These are phyloP conservation scores for Echria macrotheca DNA, from an alignment of 495 filamentous ascomycete species.

Conservation along the genomic window DNA sequence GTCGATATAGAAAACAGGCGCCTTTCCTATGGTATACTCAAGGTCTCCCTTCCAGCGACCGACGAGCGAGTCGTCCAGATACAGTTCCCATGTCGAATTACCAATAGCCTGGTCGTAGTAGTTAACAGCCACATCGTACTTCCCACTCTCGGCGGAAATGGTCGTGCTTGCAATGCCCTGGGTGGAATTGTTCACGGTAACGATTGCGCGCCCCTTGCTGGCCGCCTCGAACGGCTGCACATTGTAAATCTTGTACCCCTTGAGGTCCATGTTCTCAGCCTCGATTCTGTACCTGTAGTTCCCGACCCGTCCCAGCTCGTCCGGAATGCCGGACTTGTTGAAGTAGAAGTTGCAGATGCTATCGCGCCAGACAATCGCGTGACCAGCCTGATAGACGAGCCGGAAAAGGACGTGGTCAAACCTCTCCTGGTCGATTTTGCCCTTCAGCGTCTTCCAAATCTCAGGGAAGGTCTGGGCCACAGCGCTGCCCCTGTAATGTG, in stretches of 20 bases:
- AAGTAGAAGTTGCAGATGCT: slow-evolving; percentile 56
- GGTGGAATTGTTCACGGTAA: slow-evolving; percentile 37
- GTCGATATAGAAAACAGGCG: slow-evolving; percentile 51
- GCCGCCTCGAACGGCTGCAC: slow-evolving; percentile 54
- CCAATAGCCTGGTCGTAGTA: slow-evolving; percentile 60
- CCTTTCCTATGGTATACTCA: slow-evolving; percentile 53
- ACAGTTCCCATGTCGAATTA: slow-evolving; percentile 34
- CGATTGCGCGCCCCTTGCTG: slow-evolving; percentile 28
- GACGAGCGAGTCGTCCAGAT: slow-evolving; percentile 32
- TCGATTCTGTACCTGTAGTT: slow-evolving; percentile 59
- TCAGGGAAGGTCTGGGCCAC: slow-evolving; percentile 53
- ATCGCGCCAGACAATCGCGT: slow-evolving; percentile 66
- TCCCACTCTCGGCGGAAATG: slow-evolving; percentile 44
- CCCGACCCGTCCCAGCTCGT: slow-evolving; percentile 48
- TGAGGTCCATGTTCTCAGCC: slow-evolving; percentile 56
- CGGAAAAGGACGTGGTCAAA: slow-evolving; percentile 53
- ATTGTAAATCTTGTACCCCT: slow-evolving; percentile 45
- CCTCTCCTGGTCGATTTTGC: slow-evolving; percentile 55
- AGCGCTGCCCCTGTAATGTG: slow-evolving; percentile 57
- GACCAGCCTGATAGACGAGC: slow-evolving; percentile 60
- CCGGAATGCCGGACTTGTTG: slow-evolving; percentile 54
- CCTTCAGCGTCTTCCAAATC: slow-evolving; percentile 49
- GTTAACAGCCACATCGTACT: slow-evolving; percentile 58
- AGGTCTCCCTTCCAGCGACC: slow-evolving; percentile 50
- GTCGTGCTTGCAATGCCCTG: slow-evolving; percentile 43